Conservation (phyloP, 208 protist species). For the Leishmania aethiopica region DNA sequence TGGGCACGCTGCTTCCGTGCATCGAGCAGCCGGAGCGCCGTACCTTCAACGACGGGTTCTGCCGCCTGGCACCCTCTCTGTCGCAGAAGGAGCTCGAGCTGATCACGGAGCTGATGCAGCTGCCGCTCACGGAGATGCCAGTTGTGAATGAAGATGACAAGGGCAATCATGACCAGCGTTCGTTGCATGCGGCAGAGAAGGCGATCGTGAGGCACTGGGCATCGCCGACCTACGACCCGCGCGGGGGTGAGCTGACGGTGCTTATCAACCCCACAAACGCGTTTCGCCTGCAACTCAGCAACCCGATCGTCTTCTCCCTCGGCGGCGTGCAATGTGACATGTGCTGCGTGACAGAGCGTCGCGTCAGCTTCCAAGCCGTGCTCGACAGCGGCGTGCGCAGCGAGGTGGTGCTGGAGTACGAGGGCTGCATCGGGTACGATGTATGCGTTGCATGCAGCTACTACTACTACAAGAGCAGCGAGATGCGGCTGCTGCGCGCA, state of each 20-base stretch:
- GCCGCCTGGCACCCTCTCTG: slow-evolving; percentile 16
- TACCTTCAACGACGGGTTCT: slow-evolving; percentile 23
- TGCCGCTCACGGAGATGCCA: slow-evolving; percentile 22
- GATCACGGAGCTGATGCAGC: slow-evolving; percentile 24
- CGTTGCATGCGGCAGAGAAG: slow-evolving; percentile 4
- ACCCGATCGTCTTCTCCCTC: slow-evolving; percentile 16
- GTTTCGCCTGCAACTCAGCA: slow-evolving; percentile 34
- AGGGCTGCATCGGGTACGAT: slow-evolving; percentile 36
- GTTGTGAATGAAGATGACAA: neutral
- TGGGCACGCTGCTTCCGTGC: slow-evolving; percentile 22
- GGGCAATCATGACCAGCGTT: neutral
- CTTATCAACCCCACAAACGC: slow-evolving; percentile 25
- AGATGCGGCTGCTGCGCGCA: slow-evolving; percentile 32
- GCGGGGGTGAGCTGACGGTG: slow-evolving; percentile 27
- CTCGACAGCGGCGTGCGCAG: slow-evolving; percentile 30
- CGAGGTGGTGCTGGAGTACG: slow-evolving; percentile 15
- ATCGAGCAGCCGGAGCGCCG: slow-evolving; percentile 30
- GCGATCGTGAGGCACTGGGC: slow-evolving; percentile 24
- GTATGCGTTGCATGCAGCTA: slow-evolving; percentile 50
- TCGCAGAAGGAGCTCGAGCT: slow-evolving; percentile 12
- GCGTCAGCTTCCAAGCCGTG: slow-evolving; percentile 34
- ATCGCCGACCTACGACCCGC: slow-evolving; percentile 25
- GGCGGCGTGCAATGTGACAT: slow-evolving; percentile 27
- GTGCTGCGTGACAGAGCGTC: slow-evolving; percentile 19
- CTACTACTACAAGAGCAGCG: slow-evolving; percentile 39